Conservation (phyloP, 331 rosid species). For the Cucumis variabilis region DNA sequence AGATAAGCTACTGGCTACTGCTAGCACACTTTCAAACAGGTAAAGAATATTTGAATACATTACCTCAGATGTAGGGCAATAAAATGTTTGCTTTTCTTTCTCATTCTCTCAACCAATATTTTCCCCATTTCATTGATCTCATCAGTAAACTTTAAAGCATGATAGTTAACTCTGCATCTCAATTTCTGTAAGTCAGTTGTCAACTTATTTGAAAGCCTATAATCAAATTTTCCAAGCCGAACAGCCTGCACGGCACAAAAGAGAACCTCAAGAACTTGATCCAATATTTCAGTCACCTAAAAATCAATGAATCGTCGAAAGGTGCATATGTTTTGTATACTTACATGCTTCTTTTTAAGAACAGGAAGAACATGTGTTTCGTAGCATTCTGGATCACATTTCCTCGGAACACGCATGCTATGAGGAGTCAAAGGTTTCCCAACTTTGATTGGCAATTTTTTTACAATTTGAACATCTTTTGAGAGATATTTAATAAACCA, state of each 20-base stretch:
- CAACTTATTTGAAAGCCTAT: constrained; percentile 84
- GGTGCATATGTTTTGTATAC: constrained; percentile 26
- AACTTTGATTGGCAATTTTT: constrained; percentile 63
- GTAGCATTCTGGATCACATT: constrained; percentile 75
- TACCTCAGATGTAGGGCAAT: constrained; percentile 94
- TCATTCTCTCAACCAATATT: constrained; percentile 71
- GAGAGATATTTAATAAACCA: constrained; percentile 74
- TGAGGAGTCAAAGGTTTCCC: constrained; percentile 51
- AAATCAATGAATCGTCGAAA: background rate
- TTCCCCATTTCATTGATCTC: constrained; percentile 68
- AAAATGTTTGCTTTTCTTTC: constrained; percentile 69
- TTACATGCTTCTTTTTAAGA: constrained; percentile 72
- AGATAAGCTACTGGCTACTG: background rate
- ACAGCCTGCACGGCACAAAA: constrained; percentile 61
- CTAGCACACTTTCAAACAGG: constrained; percentile 10
- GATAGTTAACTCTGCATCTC: constrained; percentile 90
- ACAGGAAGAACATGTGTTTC: constrained; percentile 66
- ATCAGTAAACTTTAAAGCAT: constrained; percentile 76
- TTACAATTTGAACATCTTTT: constrained; percentile 67
- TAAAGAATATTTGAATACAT: constrained; percentile 27
- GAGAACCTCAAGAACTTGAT: background rate
- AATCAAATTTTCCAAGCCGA: constrained; percentile 88
- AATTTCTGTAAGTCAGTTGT: constrained; percentile 71
- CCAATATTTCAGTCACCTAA: background rate
- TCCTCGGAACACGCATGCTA: constrained; percentile 85